Conservation (phyloP, 2,329 filamentous ascomycete species). For the Orbilia quercus region DNA sequence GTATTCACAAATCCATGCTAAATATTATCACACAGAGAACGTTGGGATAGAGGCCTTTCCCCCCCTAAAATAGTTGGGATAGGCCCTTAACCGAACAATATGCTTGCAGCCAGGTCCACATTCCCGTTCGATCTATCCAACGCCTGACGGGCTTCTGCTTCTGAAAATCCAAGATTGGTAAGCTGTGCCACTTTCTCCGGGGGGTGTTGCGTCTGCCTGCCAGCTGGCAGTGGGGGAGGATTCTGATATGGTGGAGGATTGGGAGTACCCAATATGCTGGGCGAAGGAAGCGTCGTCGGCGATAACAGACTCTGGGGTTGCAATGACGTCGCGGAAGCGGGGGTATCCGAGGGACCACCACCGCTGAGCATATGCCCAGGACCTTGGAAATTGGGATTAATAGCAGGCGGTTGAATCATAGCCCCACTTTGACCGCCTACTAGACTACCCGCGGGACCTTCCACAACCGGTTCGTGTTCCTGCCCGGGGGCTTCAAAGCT, state of each 20-base stretch:
- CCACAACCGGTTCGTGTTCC: slow-evolving; percentile 82
- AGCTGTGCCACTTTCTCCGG: slow-evolving; percentile 80
- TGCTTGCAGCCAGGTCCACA: slow-evolving; percentile 84
- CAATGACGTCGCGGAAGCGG: slow-evolving; percentile 58
- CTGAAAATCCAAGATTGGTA: slow-evolving; percentile 79
- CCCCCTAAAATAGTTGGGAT: no score
- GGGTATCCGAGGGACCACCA: slow-evolving; percentile 48
- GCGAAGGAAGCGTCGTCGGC: slow-evolving; percentile 39
- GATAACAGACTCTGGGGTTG: slow-evolving; percentile 43
- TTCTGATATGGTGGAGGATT: neutral
- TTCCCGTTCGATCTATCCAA: slow-evolving; percentile 86
- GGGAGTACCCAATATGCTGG: slow-evolving; percentile 8
- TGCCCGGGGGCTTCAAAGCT: slow-evolving; percentile 76
- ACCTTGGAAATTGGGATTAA: slow-evolving; percentile 50
- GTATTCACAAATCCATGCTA: slow-evolving; percentile 21
- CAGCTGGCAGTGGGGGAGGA: slow-evolving; percentile 59
- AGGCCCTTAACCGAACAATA: slow-evolving; percentile 70
- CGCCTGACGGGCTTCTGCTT: slow-evolving; percentile 80
- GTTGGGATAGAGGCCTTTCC: no score
- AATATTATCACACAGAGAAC: slow-evolving; percentile 15
- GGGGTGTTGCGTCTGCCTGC: slow-evolving; percentile 61
- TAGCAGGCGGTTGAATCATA: slow-evolving; percentile 69
- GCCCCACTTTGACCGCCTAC: slow-evolving; percentile 87
- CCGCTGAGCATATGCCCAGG: slow-evolving; percentile 41
- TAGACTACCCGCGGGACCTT: slow-evolving; percentile 86